These are phyloP conservation scores for Neonothopanus nambi DNA, from an alignment of 1,284 basidiomycete genomes.

Conservation along the genomic window DNA sequence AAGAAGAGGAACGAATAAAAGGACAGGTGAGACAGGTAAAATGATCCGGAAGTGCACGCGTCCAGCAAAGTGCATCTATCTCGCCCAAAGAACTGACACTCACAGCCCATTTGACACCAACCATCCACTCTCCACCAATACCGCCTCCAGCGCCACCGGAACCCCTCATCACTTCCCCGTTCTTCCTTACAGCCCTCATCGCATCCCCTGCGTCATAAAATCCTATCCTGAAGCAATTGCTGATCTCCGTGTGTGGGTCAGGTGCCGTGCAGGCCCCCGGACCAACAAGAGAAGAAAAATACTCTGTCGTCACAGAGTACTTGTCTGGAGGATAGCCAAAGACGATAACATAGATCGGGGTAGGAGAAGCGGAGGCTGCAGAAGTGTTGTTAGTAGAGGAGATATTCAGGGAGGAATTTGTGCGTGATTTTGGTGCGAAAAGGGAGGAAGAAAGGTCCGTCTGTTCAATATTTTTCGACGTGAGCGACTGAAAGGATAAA, in stretches of 20 bases:
- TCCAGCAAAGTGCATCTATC: too few species aligned
- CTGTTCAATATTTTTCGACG: not conserved
- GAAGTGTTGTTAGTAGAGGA: conserved; percentile 34
- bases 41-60: too few species aligned
- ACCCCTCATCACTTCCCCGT: conserved; percentile 62
- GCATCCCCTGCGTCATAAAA: conserved; percentile 71
- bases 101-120: conserved; percentile 80
- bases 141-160: not conserved
- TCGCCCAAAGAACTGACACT: conserved; percentile 23
- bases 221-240: conserved; percentile 73
- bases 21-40: too few species aligned
- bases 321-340: conserved; percentile 78
- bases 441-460: not conserved
- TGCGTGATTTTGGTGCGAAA: conserved; percentile 27
- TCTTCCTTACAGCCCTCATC: conserved; percentile 72
- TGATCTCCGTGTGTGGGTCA: conserved; percentile 59
- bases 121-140: conserved; percentile 68
- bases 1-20: not conserved
- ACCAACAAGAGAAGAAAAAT: conserved; percentile 57
- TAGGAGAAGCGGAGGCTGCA: conserved; percentile 25
- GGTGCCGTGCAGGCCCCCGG: conserved; percentile 61
- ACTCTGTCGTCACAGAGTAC: conserved; percentile 66
- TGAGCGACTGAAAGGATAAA: not conserved
- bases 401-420: conserved; percentile 27
- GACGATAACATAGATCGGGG: conserved; percentile 61